Conservation (phyloP, 441 rosid genomes). For the Raphanus hybrid region DNA sequence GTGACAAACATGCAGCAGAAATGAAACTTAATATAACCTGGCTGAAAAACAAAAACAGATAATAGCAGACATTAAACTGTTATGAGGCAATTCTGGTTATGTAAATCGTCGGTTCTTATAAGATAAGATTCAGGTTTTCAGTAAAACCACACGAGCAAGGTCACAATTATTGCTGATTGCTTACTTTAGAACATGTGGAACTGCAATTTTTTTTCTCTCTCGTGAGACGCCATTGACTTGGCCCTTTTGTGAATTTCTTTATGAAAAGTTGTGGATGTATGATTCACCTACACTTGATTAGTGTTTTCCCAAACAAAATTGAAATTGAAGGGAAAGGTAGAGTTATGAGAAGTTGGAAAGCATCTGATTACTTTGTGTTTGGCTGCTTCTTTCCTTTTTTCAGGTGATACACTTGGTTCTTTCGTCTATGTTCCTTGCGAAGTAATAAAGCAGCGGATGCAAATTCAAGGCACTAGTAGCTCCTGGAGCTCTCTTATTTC, state of each 20-base stretch:
- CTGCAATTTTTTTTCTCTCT: background rate
- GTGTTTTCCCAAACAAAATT: no score
- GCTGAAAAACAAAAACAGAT: background rate
- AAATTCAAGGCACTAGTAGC: conserved; percentile 81
- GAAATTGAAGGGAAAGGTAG: no score
- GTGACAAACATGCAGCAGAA: conserved; percentile 23
- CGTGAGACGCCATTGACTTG: no score
- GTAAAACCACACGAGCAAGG: conserved; percentile 5
- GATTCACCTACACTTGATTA: no score
- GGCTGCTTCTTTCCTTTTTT: conserved; percentile 41
- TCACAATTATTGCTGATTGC: conserved; percentile 23
- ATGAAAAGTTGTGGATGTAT: no score
- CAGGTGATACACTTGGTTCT: conserved; percentile 97
- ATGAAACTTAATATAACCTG: background rate
- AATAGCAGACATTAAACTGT: background rate
- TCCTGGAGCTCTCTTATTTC: conserved; percentile 68
- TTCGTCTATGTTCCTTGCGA: conserved; percentile 91
- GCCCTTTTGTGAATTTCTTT: no score
- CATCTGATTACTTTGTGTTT: conserved; percentile 37
- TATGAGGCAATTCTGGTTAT: conserved; percentile 14
- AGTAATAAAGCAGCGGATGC: conserved; percentile 98
- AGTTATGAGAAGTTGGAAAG: conserved; percentile 19
- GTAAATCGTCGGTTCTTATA: background rate
- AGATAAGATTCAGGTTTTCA: conserved; percentile 11
- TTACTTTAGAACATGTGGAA: conserved; percentile 27